Evolutionary conservation across 164 flowering plant species (phyloP).

Genomic region (Chloranthus sessilifolius): DNA sequence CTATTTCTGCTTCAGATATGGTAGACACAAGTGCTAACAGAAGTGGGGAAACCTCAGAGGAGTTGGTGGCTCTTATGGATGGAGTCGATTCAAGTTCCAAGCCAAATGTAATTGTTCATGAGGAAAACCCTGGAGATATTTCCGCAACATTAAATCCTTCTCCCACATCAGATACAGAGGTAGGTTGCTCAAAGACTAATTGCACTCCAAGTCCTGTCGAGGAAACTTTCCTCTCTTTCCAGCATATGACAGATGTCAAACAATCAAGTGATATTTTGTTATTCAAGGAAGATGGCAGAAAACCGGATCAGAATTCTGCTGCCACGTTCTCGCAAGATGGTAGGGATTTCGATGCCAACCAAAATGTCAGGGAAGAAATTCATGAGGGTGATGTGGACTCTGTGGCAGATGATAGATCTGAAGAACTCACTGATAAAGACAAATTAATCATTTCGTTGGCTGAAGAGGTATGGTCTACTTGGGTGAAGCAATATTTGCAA

Average conservation of each 20-base stretch:
- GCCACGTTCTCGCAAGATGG: constrained; percentile 14
- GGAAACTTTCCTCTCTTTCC: constrained; percentile 3
- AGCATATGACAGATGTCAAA: constrained; percentile 12
- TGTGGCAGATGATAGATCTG: constrained; percentile 10
- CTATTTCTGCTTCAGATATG: constrained; percentile 20
- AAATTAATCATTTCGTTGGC: constrained; percentile 33
- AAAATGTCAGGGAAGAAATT: constrained; percentile 7
- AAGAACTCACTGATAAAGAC: constrained; percentile 27
- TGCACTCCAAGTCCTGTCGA: neutral
- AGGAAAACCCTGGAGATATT: constrained; percentile 11
- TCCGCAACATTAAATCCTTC: constrained; percentile 11
- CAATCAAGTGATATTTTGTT: constrained; percentile 11
- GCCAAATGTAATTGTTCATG: constrained; percentile 5
- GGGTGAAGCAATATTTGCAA: too few relatives aligned
- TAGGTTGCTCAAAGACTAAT: neutral
- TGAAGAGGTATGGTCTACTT: constrained; percentile 57
- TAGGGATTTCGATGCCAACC: constrained; percentile 16
- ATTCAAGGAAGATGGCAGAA: constrained; percentile 20
- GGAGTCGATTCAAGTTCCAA: constrained; percentile 16
- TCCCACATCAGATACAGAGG: neutral
- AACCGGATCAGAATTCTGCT: constrained; percentile 9
- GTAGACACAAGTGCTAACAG: constrained; percentile 16
- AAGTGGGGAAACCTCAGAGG: constrained; percentile 16
- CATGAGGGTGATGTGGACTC: constrained; percentile 10
- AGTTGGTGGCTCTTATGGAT: constrained; percentile 8